Evolutionary conservation across 768 basidiomycete genomes (phyloP), one percentile per base, ranked within the genome.

Genomic region (Naganishia vaughanmartiniae): DNA sequence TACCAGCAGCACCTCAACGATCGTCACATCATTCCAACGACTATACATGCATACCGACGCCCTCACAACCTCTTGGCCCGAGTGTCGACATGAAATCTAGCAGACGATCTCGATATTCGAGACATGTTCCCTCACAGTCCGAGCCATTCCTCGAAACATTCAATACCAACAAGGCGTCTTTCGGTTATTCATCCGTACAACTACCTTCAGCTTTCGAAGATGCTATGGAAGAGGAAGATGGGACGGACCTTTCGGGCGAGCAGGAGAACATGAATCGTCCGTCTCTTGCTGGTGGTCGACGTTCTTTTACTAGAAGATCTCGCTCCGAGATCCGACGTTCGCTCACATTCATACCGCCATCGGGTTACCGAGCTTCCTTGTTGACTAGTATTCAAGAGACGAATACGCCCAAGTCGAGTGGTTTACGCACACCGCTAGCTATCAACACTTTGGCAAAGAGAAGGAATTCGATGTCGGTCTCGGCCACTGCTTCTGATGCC

Each of bases 291-390:
- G 36, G 39, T 7, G 60, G 42, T 45, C 39, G 60, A n/a, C 60
- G 60, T 12, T 63, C 60, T 2, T 63, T 63, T 30, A 45, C 60
- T 2, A 42, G 60, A 42, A 42, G 60, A 45, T 63, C 60, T 28
- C 60, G 60, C 24, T 63, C 60, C 21, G 60, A 63, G 39, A 45
- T 63, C 12, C 60, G 60, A 63, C 60, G 60, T 26, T 63, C 60
- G 39, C 60, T 63, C 39, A 63, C 60, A 7, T 63, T 63, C 39
- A 30, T 45, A n/a, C 60, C 60, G n/a, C 39, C 60, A 10, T 42
- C 36, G 39, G 60, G 42, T 26, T 63, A 46, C 21, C 42, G 60
- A 26, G 60, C 60, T 7, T 63, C 60, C 24, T 63, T 63, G 26
- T 26, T 63, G 60, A 42, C 42, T 30, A 63, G 60, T 28, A 63